These are phyloP conservation scores for Wallacemonas sp. DNA, from an alignment of 208 protist species.

Conservation along the genomic window DNA sequence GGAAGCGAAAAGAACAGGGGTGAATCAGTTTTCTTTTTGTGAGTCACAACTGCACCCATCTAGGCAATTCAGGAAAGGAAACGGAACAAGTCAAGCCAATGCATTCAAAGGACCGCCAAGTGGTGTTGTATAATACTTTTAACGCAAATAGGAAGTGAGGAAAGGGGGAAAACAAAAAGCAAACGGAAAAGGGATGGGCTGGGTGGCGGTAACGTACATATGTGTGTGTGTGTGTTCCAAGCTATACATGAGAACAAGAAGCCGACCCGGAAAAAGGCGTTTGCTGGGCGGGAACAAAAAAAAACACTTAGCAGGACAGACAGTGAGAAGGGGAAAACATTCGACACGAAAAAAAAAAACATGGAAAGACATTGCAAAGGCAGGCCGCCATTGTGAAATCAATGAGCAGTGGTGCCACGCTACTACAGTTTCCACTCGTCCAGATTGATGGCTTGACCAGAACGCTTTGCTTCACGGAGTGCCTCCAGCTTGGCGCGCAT, in stretches of 20 bases:
- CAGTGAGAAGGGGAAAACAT: no score
- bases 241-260: slow-evolving; percentile 1
- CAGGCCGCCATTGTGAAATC: no score
- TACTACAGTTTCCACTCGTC: slow-evolving; percentile 81
- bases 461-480: slow-evolving; percentile 70
- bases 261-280: not conserved
- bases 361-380: not conserved
- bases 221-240: slow-evolving; percentile 6
- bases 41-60: no score
- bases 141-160: no score
- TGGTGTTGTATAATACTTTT: no score
- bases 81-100: no score
- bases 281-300: not conserved
- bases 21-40: not conserved
- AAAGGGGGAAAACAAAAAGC: not conserved
- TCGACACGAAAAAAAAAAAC: not conserved
- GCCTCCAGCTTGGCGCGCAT: slow-evolving; percentile 90
- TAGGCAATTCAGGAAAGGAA: no score
- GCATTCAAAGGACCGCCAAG: no score
- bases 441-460: slow-evolving; percentile 78
- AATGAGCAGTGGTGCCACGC: not conserved
- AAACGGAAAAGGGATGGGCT: not conserved
- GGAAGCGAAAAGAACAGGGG: not conserved
- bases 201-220: not conserved
- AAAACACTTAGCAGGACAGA: no score